These are phyloP conservation scores for Emmonsia crescens DNA, from an alignment of 2,329 filamentous ascomycete genomes.

Conservation along the genomic window DNA sequence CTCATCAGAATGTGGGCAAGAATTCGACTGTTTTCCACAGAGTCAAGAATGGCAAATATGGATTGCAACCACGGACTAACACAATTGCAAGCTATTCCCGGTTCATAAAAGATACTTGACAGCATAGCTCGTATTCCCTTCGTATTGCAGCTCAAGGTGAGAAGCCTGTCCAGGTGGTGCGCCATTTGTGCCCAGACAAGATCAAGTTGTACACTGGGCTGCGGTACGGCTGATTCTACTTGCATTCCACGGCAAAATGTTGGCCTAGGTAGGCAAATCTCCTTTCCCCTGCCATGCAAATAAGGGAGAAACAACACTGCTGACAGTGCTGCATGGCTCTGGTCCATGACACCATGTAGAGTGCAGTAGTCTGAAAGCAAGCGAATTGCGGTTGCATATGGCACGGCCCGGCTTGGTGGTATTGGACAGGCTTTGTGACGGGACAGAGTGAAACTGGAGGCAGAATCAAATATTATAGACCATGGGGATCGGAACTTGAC, in stretches of 20 bases:
- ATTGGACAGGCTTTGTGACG: not conserved
- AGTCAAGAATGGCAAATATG: constrained; percentile 17
- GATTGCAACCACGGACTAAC: constrained; percentile 23
- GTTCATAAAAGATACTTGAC: constrained; percentile 18
- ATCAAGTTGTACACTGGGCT: not conserved
- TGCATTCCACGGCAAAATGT: not conserved
- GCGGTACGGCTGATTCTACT: not conserved
- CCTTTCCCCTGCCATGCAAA: constrained; percentile 3
- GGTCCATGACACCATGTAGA: constrained; percentile 14
- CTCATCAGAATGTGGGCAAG: constrained; percentile 20
- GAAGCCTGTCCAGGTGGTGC: not conserved
- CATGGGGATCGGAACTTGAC: constrained; percentile 7
- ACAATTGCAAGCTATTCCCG: constrained; percentile 20
- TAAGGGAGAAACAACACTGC: constrained; percentile 17
- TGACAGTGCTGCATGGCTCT: constrained; percentile 18
- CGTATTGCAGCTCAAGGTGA: not conserved
- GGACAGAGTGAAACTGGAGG: not conserved
- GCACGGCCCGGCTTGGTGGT: constrained; percentile 3
- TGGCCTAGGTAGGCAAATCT: not conserved
- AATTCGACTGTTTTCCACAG: constrained; percentile 10
- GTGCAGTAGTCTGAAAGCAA: constrained; percentile 17
- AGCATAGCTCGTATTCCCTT: not conserved
- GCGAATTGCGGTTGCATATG: constrained; percentile 12
- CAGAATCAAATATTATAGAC: constrained; percentile 1
- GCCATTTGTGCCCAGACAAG: not conserved